A percentile compares a stretch with the other conserved stretches of the same genome.
Conservation (phyloP, 2,329 filamentous ascomycete species). For the Epichloe typhina region DNA sequence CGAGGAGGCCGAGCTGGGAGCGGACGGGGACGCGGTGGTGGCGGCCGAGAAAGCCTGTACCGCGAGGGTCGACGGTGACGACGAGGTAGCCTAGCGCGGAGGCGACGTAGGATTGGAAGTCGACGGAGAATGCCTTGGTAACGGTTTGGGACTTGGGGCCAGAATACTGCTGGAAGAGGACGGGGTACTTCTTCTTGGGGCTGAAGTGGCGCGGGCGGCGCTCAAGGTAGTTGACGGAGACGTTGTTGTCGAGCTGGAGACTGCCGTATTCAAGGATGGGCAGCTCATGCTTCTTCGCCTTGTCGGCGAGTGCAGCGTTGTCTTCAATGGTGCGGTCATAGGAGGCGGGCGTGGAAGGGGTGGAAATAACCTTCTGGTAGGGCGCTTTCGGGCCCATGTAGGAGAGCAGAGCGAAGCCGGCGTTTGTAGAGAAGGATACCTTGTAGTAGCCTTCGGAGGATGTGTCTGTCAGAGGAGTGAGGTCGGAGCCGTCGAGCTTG, state of each 20-base stretch:
- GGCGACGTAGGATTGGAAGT: constrained; percentile 85
- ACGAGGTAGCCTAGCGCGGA: constrained; percentile 82
- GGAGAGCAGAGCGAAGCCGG: constrained; percentile 71
- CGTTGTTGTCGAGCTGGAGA: constrained; percentile 65
- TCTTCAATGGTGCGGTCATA: constrained; percentile 66
- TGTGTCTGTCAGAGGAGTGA: constrained; percentile 62
- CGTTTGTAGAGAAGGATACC: constrained; percentile 70
- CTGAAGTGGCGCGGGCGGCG: constrained; percentile 83
- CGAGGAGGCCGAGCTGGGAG: constrained; percentile 71
- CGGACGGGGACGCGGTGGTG: constrained; percentile 70
- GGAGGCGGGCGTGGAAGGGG: constrained; percentile 50
- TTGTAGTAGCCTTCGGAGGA: constrained; percentile 64
- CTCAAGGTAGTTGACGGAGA: constrained; percentile 61
- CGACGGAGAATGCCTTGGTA: constrained; percentile 63
- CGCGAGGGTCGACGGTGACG: constrained; percentile 85
- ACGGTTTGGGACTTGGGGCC: constrained; percentile 90
- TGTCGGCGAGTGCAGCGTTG: constrained; percentile 56
- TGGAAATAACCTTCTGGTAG: constrained; percentile 82
- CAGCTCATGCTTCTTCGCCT: constrained; percentile 64
- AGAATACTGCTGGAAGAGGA: constrained; percentile 90
- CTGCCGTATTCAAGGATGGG: constrained; percentile 74
- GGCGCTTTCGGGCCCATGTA: constrained; percentile 79
- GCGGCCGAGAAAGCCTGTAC: constrained; percentile 83
- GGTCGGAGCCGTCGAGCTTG: constrained; percentile 62
- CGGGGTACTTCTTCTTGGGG: constrained; percentile 72